phyloP scores from a whole-genome alignment of 352 stramenopile genomes.

The Blastocystis sp. region DNA sequence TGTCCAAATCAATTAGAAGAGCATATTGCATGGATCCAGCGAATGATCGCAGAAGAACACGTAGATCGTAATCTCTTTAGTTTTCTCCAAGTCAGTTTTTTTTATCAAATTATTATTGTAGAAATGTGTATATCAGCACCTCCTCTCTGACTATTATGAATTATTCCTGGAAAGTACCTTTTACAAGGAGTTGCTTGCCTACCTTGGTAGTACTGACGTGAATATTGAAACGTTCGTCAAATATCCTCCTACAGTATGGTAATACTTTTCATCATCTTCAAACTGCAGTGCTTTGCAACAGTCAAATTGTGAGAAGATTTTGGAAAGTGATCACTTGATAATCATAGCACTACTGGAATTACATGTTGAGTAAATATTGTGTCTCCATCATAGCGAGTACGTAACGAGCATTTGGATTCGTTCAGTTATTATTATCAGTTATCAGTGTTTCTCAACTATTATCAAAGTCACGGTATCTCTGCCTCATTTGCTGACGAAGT shows the following conservation, averaged over 20 bases:
- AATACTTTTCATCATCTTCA: background rate
- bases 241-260: background rate
- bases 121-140: conserved; percentile 18
- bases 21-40: conserved; percentile 8
- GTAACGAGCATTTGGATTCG: background rate
- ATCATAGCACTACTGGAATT: conserved; percentile 11
- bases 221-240: background rate
- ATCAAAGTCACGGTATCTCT: background rate
- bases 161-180: conserved; percentile 1
- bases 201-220: background rate
- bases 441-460: background rate
- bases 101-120: background rate
- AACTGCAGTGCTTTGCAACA: background rate
- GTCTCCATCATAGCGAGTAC: background rate
- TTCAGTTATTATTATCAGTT: conserved; percentile 5
- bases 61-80: conserved; percentile 37
- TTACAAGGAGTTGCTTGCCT: background rate
- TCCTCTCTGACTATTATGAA: background rate
- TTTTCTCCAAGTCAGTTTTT: conserved; percentile 8
- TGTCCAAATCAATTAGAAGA: background rate
- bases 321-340: background rate
- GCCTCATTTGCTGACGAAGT: background rate
- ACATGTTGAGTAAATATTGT: background rate
- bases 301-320: background rate
- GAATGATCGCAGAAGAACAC: background rate